Percentiles rank a stretch among this genome's conserved stretches.
Conservation (phyloP, 2,329 filamentous ascomycete genomes). For the Aspergillus sp. region DNA sequence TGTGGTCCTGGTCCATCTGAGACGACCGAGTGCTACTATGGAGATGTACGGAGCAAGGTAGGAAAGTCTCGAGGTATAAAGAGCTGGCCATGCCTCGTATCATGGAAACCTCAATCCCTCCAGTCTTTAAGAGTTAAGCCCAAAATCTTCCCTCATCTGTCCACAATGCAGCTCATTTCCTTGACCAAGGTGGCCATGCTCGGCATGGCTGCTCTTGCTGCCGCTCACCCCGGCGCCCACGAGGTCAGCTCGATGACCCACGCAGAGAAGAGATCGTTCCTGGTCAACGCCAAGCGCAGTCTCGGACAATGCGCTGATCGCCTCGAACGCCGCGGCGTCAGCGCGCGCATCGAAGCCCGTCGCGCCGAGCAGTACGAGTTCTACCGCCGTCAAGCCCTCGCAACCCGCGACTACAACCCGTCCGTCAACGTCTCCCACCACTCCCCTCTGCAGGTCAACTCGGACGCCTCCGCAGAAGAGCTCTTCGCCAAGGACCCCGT, state of each 20-base stretch:
- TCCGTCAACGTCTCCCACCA: constrained; percentile 40
- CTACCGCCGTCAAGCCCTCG: constrained; percentile 17
- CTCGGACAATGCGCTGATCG: constrained; percentile 21
- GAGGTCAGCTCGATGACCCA: constrained; percentile 7
- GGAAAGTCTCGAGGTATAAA: too few species aligned
- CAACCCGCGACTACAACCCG: constrained; percentile 33
- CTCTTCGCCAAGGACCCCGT: constrained; percentile 26
- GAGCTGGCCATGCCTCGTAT: too few species aligned
- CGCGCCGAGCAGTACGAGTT: constrained; percentile 19
- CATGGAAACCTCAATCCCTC: too few species aligned
- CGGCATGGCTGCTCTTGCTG: not conserved
- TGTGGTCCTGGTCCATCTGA: too few species aligned
- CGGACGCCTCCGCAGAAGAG: constrained; percentile 20
- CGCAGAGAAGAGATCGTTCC: not conserved
- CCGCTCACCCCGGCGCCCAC: not conserved
- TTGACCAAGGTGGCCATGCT: not conserved
- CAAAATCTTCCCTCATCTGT: not conserved
- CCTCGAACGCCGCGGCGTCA: constrained; percentile 22
- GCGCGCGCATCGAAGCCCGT: constrained; percentile 23
- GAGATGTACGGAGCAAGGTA: too few species aligned
- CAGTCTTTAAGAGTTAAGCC: too few species aligned
- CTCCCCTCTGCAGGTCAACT: constrained; percentile 27
- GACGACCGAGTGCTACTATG: too few species aligned
- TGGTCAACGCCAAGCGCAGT: constrained; percentile 21
- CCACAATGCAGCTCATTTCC: not conserved